Evolutionary conservation across 352 stramenopile species (phyloP).

Genomic region (Plasmopara viticola): DNA sequence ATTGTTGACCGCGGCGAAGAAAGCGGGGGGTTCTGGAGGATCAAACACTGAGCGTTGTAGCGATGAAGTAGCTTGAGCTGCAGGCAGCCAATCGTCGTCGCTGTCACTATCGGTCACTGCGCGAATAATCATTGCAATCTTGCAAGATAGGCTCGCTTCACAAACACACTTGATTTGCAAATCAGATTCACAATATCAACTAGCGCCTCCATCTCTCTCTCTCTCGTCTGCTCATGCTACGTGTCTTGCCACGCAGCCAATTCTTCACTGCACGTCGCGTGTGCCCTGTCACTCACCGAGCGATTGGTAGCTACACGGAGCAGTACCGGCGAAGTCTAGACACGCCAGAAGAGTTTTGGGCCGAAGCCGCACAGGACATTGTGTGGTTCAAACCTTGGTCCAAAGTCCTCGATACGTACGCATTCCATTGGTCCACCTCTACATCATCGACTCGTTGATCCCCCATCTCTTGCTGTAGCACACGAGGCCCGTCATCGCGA

Average conservation of each 20-base stretch:
- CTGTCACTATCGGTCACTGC: slow-evolving; percentile 51
- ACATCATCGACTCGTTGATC: no score
- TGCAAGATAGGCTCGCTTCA: neutral
- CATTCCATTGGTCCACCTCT: neutral
- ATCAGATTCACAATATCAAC: neutral
- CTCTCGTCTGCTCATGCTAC: slow-evolving; percentile 16
- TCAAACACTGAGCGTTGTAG: slow-evolving; percentile 21
- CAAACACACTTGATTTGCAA: slow-evolving; percentile 18
- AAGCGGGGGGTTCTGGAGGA: neutral
- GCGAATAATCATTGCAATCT: slow-evolving; percentile 62
- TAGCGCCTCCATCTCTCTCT: slow-evolving; percentile 7
- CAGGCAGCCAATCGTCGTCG: slow-evolving; percentile 23
- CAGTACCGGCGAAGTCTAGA: slow-evolving; percentile 41
- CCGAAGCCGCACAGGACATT: slow-evolving; percentile 41
- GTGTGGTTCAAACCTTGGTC: slow-evolving; percentile 49
- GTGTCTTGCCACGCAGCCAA: slow-evolving; percentile 1
- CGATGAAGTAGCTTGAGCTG: slow-evolving; percentile 4
- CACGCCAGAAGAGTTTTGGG: slow-evolving; percentile 42
- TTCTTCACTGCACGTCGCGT: slow-evolving; percentile 1
- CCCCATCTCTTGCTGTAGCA: slow-evolving; percentile 14
- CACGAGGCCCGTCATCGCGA: slow-evolving; percentile 24
- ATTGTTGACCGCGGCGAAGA: neutral
- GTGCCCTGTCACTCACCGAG: slow-evolving; percentile 1
- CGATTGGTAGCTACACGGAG: slow-evolving; percentile 33
- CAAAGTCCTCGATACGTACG: slow-evolving; percentile 38